Conservation (phyloP, 2,329 filamentous ascomycete species). For the Chalaropsis thielavioides region DNA sequence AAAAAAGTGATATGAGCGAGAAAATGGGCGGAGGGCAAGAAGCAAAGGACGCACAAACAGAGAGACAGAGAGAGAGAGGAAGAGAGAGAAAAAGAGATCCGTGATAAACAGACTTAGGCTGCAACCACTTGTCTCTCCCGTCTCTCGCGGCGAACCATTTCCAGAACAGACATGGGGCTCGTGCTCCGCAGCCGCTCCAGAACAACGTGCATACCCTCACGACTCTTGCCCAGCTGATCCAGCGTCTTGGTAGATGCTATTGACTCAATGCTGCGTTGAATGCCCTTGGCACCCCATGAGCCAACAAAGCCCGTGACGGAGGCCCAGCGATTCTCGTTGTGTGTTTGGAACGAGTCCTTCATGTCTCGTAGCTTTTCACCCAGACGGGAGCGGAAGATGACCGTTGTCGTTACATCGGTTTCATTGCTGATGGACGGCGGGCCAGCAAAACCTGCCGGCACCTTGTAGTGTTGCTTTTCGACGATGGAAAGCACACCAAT, state of each 20-base stretch:
- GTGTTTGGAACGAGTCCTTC: constrained; percentile 30
- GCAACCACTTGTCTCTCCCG: constrained; percentile 6
- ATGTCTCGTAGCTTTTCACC: constrained; percentile 51
- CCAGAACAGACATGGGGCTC: constrained; percentile 43
- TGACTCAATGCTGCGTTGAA: constrained; percentile 66
- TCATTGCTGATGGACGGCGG: constrained; percentile 20
- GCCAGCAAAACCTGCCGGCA: constrained; percentile 22
- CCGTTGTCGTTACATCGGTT: constrained; percentile 59
- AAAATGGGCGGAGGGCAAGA: background rate
- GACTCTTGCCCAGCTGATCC: constrained; percentile 64
- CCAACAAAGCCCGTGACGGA: constrained; percentile 33
- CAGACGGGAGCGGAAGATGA: constrained; percentile 57
- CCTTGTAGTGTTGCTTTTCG: constrained; percentile 54
- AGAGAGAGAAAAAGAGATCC: background rate
- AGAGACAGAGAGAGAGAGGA: background rate
- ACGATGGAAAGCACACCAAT: constrained; percentile 66
- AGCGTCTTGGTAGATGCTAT: constrained; percentile 65
- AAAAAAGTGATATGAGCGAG: background rate
- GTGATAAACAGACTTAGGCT: background rate
- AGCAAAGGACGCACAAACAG: background rate
- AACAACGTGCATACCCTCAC: constrained; percentile 71
- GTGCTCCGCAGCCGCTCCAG: constrained; percentile 52
- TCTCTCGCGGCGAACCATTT: constrained; percentile 36
- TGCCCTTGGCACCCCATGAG: constrained; percentile 52
- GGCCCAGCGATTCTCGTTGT: constrained; percentile 34